Evolutionary conservation across 1,284 basidiomycete species (phyloP), one percentile per base, ranked within the genome.

Genomic region (Apiotrichum sp.): DNA sequence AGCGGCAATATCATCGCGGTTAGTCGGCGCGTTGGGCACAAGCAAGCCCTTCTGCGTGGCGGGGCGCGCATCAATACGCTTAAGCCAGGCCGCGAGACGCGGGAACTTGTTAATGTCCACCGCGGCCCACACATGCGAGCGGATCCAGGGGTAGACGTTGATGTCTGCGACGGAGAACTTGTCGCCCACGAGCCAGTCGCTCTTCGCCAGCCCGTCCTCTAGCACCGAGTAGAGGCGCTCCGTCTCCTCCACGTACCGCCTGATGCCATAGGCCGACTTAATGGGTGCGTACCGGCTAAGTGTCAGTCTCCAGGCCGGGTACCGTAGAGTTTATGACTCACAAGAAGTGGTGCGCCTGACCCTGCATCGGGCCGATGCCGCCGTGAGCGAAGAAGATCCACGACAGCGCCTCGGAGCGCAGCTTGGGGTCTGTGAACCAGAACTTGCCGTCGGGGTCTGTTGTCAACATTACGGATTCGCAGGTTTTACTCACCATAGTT

Each of bases 161-260:
- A 75, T 74, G 64, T 77, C 75, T 22, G 67, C 87, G 38, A 89
- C 77, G 43, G 79, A 83, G 73, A 82, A 87, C 55, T 81, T 83
- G 34, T 82, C 75, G 10, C 88, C 88, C 9, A 82, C 86, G 34
- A 92, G 81, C 72, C 80, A 91, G 46, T 71, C 65, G 32, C 62
- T 63, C 6, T 79, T 79, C 35, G 76, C 69, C 2, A 93, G 81
- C 22, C 84, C 83, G 55, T 82, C 82, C 62, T 91, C 84, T 53
- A 91, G 80, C 8, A 91, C 88, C 41, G 81, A 77, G 69, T 86
- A 89, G 4, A 92, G 80, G 35, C 89, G 82, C 69, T 84, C 84
- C 3, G 86, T 86, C 78, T 92, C 89, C 38, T 86, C 81, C 32
- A 81, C 63, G 75, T 89, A 91, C 50, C 87, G 82, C 83, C 75